Conservation (phyloP, 2,329 filamentous ascomycete species). For the Pseudogymnoascus sp. region DNA sequence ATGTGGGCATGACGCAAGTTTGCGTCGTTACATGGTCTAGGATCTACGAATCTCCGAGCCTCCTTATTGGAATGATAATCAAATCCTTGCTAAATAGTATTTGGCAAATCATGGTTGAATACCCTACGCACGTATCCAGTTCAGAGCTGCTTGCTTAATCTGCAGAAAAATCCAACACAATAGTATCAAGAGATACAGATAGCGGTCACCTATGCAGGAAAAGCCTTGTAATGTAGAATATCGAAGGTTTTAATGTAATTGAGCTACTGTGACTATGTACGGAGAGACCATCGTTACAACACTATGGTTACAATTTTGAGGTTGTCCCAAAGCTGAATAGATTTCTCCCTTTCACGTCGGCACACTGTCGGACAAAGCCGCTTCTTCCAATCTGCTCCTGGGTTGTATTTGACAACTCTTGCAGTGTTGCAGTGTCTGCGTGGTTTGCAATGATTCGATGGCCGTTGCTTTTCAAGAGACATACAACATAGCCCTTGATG, state of each 20-base stretch:
- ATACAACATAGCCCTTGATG: slow-evolving; percentile 42
- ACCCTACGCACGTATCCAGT: not conserved
- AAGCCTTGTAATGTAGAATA: not conserved
- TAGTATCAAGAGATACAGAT: not conserved
- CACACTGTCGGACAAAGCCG: slow-evolving; percentile 36
- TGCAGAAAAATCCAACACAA: not conserved
- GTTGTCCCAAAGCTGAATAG: slow-evolving; percentile 28
- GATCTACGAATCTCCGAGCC: not conserved
- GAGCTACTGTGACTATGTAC: not conserved
- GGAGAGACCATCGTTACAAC: not conserved
- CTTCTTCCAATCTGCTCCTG: slow-evolving; percentile 42
- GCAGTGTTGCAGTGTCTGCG: slow-evolving; percentile 42
- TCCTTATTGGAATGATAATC: not conserved
- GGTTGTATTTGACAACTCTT: slow-evolving; percentile 34
- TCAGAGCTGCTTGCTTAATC: not conserved
- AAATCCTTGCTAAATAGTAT: not conserved
- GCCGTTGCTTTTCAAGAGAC: slow-evolving; percentile 38
- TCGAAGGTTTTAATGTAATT: not conserved
- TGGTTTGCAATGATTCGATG: slow-evolving; percentile 52
- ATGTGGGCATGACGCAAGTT: not conserved
- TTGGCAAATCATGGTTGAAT: too few species aligned
- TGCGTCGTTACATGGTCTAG: not conserved
- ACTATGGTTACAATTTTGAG: slow-evolving; percentile 14
- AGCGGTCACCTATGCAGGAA: not conserved
- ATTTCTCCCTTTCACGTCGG: slow-evolving; percentile 30